phyloP scores from a whole-genome alignment of 2,329 filamentous ascomycete genomes.

The Xylariaceae sp. region DNA sequence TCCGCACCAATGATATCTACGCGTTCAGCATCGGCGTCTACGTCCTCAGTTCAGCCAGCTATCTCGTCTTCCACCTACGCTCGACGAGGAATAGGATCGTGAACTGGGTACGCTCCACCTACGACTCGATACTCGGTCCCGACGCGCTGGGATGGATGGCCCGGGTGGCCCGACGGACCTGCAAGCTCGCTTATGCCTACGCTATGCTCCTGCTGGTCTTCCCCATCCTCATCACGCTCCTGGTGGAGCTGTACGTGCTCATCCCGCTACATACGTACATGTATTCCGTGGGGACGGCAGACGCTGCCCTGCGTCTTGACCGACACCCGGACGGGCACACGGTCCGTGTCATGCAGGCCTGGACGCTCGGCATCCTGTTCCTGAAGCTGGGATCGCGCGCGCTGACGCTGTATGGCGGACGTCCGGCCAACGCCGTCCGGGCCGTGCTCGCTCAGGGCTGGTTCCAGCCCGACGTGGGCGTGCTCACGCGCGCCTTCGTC shows the following conservation, averaged over 20 bases:
- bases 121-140: constrained; percentile 28
- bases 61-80: constrained; percentile 50
- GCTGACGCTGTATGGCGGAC: constrained; percentile 61
- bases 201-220: constrained; percentile 69
- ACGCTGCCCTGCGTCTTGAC: constrained; percentile 25
- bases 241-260: constrained; percentile 84
- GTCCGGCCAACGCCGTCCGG: constrained; percentile 67
- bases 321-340: constrained; percentile 49
- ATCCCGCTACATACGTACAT: constrained; percentile 81
- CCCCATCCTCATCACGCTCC: constrained; percentile 69
- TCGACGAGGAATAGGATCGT: constrained; percentile 32
- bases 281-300: constrained; percentile 31
- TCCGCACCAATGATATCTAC: constrained; percentile 89
- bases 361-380: constrained; percentile 89
- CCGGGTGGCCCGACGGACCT: constrained; percentile 29
- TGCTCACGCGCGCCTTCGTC: constrained; percentile 84
- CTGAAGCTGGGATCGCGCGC: constrained; percentile 71
- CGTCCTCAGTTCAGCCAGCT: constrained; percentile 63
- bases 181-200: constrained; percentile 66
- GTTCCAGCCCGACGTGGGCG: constrained; percentile 67
- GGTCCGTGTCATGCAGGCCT: constrained; percentile 84
- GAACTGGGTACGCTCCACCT: constrained; percentile 26
- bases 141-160: constrained; percentile 28
- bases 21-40: constrained; percentile 91
- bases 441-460: constrained; percentile 71